These are phyloP conservation scores for Bisporella sp. DNA, from an alignment of 2,329 filamentous ascomycete genomes.

Conservation along the genomic window DNA sequence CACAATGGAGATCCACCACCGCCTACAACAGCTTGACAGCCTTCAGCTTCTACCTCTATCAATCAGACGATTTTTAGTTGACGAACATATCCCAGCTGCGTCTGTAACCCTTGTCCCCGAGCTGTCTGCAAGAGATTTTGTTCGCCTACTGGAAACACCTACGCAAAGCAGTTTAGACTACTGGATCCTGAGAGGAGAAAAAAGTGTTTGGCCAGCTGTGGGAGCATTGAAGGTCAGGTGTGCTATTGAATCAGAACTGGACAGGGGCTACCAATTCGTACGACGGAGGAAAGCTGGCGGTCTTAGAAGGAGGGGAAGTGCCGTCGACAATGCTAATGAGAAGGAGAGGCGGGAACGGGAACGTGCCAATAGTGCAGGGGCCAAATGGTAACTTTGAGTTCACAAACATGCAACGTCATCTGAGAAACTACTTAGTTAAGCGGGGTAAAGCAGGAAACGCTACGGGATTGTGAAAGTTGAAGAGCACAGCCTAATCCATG, in stretches of 20 bases:
- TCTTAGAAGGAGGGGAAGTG: constrained; percentile 25
- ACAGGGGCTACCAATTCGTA: constrained; percentile 76
- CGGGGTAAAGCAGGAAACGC: no score
- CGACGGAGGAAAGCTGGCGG: constrained; percentile 41
- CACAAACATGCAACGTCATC: no score
- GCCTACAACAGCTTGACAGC: constrained; percentile 73
- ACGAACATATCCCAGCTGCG: constrained; percentile 73
- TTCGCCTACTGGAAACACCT: constrained; percentile 74
- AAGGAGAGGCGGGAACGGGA: constrained; percentile 19
- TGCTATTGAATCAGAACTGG: constrained; percentile 80
- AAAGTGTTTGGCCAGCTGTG: constrained; percentile 86
- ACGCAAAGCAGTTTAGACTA: constrained; percentile 69
- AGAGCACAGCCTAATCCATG: no score
- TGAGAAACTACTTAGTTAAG: no score
- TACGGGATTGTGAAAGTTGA: no score
- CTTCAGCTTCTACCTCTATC: constrained; percentile 63
- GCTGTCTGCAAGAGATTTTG: constrained; percentile 65
- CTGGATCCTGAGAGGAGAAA: constrained; percentile 80
- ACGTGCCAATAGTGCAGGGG: constrained; percentile 22
- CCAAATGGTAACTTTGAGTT: constrained; percentile 5
- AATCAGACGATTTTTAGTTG: constrained; percentile 70
- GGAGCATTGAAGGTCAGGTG: constrained; percentile 75
- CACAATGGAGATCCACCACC: constrained; percentile 71
- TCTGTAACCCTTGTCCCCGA: constrained; percentile 79
- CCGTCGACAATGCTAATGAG: constrained; percentile 21